A percentile compares a stretch with the other conserved stretches of the same genome.
phyloP scores from a whole-genome alignment of 2,329 filamentous ascomycete species.

The Didymella keratinophila region DNA sequence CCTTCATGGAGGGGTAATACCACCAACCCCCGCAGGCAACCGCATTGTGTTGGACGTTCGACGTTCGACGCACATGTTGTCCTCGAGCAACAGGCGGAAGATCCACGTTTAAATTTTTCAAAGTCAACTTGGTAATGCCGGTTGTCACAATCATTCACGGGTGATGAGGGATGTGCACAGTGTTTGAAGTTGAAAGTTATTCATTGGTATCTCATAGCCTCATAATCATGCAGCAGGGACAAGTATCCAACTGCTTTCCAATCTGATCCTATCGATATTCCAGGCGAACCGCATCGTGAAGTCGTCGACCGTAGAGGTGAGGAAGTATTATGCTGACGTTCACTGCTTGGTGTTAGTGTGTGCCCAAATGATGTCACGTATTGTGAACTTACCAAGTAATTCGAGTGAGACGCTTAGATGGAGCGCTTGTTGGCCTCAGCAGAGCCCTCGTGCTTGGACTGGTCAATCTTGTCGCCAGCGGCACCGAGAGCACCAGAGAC shows the following conservation, averaged over 20 bases:
- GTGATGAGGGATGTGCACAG: too few species aligned
- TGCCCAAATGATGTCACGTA: background rate
- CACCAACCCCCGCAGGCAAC: background rate
- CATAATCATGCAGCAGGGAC: conserved; percentile 28
- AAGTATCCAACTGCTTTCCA: conserved; percentile 20
- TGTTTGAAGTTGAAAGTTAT: conserved; percentile 24
- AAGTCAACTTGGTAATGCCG: too few species aligned
- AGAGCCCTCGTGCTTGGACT: conserved; percentile 60
- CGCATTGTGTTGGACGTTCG: background rate
- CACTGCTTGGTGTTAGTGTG: background rate
- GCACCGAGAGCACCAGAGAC: conserved; percentile 62
- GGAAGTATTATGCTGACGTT: conserved; percentile 18
- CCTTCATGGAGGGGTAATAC: background rate
- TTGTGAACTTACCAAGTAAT: conserved; percentile 12
- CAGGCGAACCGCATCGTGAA: conserved; percentile 18
- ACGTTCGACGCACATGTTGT: too few species aligned
- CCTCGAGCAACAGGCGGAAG: too few species aligned
- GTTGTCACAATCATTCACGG: too few species aligned
- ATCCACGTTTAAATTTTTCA: too few species aligned
- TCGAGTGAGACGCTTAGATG: conserved; percentile 30
- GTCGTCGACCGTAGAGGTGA: conserved; percentile 5
- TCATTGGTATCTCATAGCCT: conserved; percentile 40
- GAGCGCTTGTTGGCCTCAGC: conserved; percentile 60
- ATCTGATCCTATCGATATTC: conserved; percentile 17
- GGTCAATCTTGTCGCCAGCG: conserved; percentile 61